phyloP scores from a whole-genome alignment of 768 basidiomycete genomes.

The Nevesoporus exiguus region DNA sequence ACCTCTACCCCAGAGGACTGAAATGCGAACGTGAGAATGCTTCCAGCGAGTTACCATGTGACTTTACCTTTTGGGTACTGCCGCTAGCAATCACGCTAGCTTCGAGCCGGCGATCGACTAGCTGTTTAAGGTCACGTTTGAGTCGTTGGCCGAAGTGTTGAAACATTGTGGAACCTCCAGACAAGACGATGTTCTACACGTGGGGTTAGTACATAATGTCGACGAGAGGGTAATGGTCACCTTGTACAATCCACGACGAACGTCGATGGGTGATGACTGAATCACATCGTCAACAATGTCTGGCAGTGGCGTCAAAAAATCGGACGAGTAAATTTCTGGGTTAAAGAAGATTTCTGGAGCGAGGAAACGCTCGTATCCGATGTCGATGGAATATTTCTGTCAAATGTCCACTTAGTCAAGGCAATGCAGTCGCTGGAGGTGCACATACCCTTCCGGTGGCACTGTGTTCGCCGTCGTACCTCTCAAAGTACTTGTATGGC shows the following conservation, averaged over 20 bases:
- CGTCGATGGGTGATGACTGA: not conserved
- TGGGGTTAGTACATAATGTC: not conserved
- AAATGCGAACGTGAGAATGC: slow-evolving; percentile 2
- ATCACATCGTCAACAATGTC: slow-evolving; percentile 47
- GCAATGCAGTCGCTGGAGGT: not conserved
- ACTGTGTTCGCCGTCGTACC: slow-evolving; percentile 90
- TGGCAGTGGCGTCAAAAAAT: slow-evolving; percentile 95
- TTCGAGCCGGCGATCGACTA: slow-evolving; percentile 89
- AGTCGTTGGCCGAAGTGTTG: slow-evolving; percentile 96
- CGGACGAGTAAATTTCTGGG: slow-evolving; percentile 96
- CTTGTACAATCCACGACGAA: slow-evolving; percentile 85
- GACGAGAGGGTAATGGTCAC: slow-evolving; percentile 33
- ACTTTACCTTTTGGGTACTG: slow-evolving; percentile 65
- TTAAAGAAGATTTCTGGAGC: slow-evolving; percentile 99
- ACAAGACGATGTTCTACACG: slow-evolving; percentile 90
- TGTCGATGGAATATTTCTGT: slow-evolving; percentile 90
- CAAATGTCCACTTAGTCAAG: slow-evolving; percentile 7
- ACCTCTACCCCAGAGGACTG: slow-evolving; percentile 97
- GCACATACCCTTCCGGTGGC: slow-evolving; percentile 82
- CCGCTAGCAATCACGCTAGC: slow-evolving; percentile 73
- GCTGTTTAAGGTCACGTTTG: slow-evolving; percentile 65
- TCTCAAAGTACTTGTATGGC: slow-evolving; percentile 90
- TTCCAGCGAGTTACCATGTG: not conserved
- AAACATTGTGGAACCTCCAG: slow-evolving; percentile 12
- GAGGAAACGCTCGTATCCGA: slow-evolving; percentile 98